These are phyloP conservation scores for Alternaria angustiovoidea DNA, from an alignment of 2,329 filamentous ascomycete species.

Conservation along the genomic window DNA sequence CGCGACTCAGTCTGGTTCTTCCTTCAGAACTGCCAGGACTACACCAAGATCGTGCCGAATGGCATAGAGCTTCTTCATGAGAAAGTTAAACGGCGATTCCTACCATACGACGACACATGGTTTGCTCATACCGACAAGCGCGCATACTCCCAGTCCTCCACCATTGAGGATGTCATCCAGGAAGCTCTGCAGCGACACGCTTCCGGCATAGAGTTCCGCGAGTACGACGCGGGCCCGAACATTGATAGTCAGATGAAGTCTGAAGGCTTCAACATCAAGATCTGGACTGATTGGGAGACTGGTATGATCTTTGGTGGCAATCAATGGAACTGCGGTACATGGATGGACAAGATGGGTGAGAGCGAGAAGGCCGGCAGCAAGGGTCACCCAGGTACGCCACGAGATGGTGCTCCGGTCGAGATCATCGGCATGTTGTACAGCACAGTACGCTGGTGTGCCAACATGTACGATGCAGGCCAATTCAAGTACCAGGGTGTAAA, in stretches of 20 bases:
- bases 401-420: conserved; percentile 93
- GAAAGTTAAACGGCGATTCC: conserved; percentile 81
- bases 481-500: conserved; percentile 79
- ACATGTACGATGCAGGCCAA: conserved; percentile 71
- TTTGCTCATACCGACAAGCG: conserved; percentile 82
- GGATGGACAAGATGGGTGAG: conserved; percentile 99
- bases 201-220: conserved; percentile 86
- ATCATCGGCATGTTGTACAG: conserved; percentile 95
- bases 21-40: conserved; percentile 94
- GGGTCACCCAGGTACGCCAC: conserved; percentile 92
- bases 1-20: conserved; percentile 98
- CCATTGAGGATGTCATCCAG: conserved; percentile 88
- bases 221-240: conserved; percentile 88
- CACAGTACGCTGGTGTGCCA: conserved; percentile 79
- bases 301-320: conserved; percentile 95
- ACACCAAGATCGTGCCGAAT: conserved; percentile 79
- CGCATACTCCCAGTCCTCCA: conserved; percentile 85
- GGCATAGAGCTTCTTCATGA: conserved; percentile 77
- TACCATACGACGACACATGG: conserved; percentile 96
- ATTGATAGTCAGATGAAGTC: conserved; percentile 94
- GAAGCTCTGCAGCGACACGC: conserved; percentile 94
- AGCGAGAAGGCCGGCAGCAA: conserved; percentile 89
- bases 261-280: conserved; percentile 90
- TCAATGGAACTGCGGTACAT: conserved; percentile 94
- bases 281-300: conserved; percentile 88